Evolutionary conservation across 2,329 filamentous ascomycete genomes (phyloP), one percentile per base, ranked within the genome.

Genomic region (Fusarium sp.): DNA sequence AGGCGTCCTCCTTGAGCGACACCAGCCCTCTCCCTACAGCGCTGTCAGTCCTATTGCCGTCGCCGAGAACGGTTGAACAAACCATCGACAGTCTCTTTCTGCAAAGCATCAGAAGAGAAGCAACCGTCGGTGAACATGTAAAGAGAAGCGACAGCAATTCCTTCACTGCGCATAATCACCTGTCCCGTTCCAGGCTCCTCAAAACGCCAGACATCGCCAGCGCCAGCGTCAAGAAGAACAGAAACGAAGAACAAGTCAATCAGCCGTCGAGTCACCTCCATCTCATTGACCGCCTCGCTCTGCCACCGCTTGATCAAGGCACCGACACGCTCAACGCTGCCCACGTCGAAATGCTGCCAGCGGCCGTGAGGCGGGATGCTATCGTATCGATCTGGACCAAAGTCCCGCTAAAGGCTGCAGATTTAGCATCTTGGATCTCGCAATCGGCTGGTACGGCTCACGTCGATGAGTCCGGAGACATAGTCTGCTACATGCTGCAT

Each of bases 281-380:
- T 60, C 2, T 76, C 73, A 47, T 84, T 69, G 2, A 72, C n/a
- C 0, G 32, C 72, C 0, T 75, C 72, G 3, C 66, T 68, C 3
- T 79, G 72, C 83, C 83, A 84, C 38, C 75, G 68, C 21, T 76
- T 67, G 4, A 82, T 71, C 3, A 85, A 68, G 7, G 75, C 69
- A 7, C 75, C 72, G 8, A 86, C 72, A 31, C 85, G 82, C 35
- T 79, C 74, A 25, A 82, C 73, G 13, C 78, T 78, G 9, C 84
- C 84, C 35, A 86, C 80, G 13, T 86, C 81, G 62, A 88, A 88
- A 72, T 88, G 85, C 68, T 88, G 85, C 82, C 85, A 88, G 38
- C 85, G 79, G 9, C 80, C 84, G 59, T 85, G 83, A 9, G 82
- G 80, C 0, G 83, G 83, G 46, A 85, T 85, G 0, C 73, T 68